Conservation (phyloP, 2,329 filamentous ascomycete genomes). For the Nemania serpens region DNA sequence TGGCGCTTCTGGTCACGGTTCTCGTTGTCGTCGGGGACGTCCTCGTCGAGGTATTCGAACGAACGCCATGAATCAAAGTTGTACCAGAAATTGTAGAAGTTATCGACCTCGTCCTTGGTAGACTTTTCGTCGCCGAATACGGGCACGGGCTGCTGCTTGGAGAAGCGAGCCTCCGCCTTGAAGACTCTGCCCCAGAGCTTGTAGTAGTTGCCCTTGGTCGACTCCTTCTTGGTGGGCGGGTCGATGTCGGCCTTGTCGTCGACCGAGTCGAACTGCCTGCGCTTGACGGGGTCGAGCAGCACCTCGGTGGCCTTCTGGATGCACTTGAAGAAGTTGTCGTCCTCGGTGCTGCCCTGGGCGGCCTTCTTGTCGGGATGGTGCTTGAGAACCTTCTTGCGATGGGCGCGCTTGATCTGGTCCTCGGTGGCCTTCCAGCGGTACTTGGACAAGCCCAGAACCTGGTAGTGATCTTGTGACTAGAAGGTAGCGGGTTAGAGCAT, state of each 20-base stretch:
- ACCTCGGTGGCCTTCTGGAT: constrained; percentile 98
- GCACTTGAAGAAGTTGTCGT: constrained; percentile 99
- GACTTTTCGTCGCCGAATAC: constrained; percentile 82
- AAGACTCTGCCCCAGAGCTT: constrained; percentile 93
- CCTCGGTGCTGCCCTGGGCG: constrained; percentile 81
- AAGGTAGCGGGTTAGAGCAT: constrained; percentile 20
- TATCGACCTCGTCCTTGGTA: constrained; percentile 86
- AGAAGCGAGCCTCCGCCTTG: constrained; percentile 91
- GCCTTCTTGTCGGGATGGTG: constrained; percentile 99
- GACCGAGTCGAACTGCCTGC: constrained; percentile 94
- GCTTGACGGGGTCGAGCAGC: constrained; percentile 87
- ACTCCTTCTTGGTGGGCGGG: constrained; percentile 89
- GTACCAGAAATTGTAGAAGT: constrained; percentile 99
- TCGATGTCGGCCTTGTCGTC: constrained; percentile 93
- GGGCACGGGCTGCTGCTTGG: constrained; percentile 86
- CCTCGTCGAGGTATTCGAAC: constrained; percentile 98
- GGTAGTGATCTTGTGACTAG: constrained; percentile 95
- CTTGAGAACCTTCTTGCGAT: constrained; percentile 99
- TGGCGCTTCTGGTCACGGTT: constrained; percentile 99
- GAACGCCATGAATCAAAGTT: constrained; percentile 98
- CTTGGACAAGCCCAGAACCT: constrained; percentile 89
- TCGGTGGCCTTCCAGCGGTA: constrained; percentile 92
- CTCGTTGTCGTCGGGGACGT: constrained; percentile 98
- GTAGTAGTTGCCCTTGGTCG: constrained; percentile 87
- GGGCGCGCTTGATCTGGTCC: constrained; percentile 98